These are phyloP conservation scores for Pseudogymnoascus sp. DNA, from an alignment of 2,329 filamentous ascomycete genomes.

Conservation along the genomic window DNA sequence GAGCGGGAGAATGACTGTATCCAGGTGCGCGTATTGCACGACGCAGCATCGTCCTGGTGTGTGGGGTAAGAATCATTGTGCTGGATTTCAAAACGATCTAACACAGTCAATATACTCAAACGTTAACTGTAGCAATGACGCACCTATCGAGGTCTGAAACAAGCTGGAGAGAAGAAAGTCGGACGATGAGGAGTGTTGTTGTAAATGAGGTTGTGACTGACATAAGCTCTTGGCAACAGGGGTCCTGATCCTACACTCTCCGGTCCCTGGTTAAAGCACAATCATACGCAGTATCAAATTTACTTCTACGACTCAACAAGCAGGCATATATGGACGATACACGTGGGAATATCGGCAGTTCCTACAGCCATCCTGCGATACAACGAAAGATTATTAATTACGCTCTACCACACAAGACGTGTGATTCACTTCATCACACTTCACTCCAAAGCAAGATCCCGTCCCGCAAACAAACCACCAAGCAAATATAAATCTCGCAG, in stretches of 20 bases:
- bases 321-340: neutral
- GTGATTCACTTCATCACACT: neutral
- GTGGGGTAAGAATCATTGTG: neutral
- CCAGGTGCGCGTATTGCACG: neutral
- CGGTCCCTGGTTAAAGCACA: too few relatives aligned
- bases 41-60: neutral
- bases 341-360: neutral
- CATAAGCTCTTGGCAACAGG: neutral
- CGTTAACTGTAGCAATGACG: neutral
- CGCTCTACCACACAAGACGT: neutral
- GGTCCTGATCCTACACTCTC: neutral
- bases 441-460: neutral
- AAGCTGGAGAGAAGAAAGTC: neutral
- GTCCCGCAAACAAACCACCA: neutral
- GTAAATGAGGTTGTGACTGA: neutral
- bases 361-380: neutral
- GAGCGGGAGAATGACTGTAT: neutral
- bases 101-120: neutral
- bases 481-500: conserved; percentile 3
- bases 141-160: neutral
- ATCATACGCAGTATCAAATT: too few relatives aligned
- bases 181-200: neutral
- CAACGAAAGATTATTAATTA: neutral
- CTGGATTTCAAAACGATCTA: neutral
- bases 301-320: too few relatives aligned